Conservation (phyloP, 495 filamentous ascomycete species). For the Neurospora hispaniola region DNA sequence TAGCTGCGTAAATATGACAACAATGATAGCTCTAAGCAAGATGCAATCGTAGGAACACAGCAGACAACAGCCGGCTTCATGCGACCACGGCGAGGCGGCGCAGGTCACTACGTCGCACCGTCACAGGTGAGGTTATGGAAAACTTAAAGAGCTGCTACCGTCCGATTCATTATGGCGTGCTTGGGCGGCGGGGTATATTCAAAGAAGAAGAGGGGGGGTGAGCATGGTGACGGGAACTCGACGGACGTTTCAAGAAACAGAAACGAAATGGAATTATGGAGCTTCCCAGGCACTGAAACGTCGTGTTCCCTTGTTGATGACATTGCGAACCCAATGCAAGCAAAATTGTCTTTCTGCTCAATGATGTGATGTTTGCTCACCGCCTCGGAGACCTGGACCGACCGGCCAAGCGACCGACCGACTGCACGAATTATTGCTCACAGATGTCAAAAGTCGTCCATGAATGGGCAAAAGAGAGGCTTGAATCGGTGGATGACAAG, state of each 20-base stretch:
- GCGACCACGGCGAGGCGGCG: not conserved
- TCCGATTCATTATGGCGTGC: not conserved
- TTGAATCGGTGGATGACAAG: constrained; percentile 4
- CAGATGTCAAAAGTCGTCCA: not conserved
- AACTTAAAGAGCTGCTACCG: not conserved
- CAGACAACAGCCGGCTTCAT: not conserved
- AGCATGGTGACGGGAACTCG: not conserved
- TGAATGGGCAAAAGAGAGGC: not conserved
- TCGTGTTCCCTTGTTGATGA: not conserved
- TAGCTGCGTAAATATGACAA: not conserved
- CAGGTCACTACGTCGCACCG: not conserved
- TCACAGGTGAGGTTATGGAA: not conserved
- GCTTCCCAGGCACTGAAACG: not conserved
- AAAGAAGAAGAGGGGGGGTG: not conserved
- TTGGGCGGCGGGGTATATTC: not conserved
- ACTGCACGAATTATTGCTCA: not conserved
- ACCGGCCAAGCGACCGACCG: not conserved
- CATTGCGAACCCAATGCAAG: not conserved
- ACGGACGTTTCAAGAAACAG: not conserved
- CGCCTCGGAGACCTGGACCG: not conserved
- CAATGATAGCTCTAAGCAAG: not conserved
- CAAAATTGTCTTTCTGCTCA: not conserved
- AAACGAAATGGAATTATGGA: not conserved
- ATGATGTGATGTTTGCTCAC: not conserved
- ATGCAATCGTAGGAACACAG: not conserved